Evolutionary conservation across 345 rosid species (phyloP).

Genomic region (Aquilaria malaccensis): DNA sequence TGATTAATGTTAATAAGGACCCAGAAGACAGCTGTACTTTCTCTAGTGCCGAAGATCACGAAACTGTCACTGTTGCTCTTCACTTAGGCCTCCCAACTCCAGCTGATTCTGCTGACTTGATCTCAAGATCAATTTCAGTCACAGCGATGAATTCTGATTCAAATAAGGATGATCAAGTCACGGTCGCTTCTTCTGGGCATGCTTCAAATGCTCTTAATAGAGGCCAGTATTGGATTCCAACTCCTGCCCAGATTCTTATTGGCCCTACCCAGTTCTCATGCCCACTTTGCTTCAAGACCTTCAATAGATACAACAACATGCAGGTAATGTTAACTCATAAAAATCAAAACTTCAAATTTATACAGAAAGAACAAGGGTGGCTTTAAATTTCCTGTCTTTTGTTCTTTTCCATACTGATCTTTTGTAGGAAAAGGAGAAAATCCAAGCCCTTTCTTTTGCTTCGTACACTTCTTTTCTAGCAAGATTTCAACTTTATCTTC

Average conservation of each 20-base stretch:
- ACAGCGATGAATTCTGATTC: slow-evolving; percentile 21
- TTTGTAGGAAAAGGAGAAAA: slow-evolving; percentile 18
- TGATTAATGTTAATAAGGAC: slow-evolving; percentile 13
- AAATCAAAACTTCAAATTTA: slow-evolving; percentile 7
- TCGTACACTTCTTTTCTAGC: slow-evolving; percentile 24
- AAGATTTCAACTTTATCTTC: slow-evolving; percentile 24
- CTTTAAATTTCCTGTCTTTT: slow-evolving; percentile 16
- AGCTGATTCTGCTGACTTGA: slow-evolving; percentile 26
- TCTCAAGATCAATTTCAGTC: slow-evolving; percentile 26
- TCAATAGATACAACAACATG: slow-evolving; percentile 99
- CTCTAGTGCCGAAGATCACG: slow-evolving; percentile 27
- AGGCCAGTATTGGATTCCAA: slow-evolving; percentile 97
- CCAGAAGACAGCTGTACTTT: slow-evolving; percentile 20
- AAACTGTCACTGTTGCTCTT: slow-evolving; percentile 62
- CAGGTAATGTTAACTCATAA: slow-evolving; percentile 43
- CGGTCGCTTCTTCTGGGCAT: slow-evolving; percentile 29
- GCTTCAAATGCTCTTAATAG: slow-evolving; percentile 37
- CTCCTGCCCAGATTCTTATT: slow-evolving; percentile 94
- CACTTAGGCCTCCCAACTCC: slow-evolving; percentile 76
- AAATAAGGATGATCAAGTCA: slow-evolving; percentile 42
- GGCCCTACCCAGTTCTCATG: slow-evolving; percentile 99
- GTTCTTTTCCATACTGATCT: slow-evolving; percentile 15
- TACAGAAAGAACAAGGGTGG: slow-evolving; percentile 11
- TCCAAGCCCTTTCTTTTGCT: slow-evolving; percentile 16
- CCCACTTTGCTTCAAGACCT: slow-evolving; percentile 97